Evolutionary conservation across 352 stramenopile genomes (phyloP).

Genomic region (Thalassiosira hispida): DNA sequence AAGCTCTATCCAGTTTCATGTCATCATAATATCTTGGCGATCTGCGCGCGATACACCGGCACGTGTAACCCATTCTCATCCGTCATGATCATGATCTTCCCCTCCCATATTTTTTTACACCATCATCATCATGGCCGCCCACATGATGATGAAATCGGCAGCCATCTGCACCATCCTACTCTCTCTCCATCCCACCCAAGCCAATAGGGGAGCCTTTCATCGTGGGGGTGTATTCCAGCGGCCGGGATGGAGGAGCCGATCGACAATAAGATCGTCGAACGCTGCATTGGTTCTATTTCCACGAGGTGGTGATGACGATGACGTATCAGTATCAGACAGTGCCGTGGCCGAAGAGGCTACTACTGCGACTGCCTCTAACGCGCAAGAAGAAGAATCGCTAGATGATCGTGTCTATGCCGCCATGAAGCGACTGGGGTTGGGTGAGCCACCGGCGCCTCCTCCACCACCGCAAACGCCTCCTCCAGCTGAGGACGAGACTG

Average conservation of each 20-base stretch:
- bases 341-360: not conserved
- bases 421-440: slow-evolving; percentile 77
- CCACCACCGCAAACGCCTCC: slow-evolving; percentile 4
- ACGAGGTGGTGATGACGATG: slow-evolving; percentile 17
- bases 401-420: slow-evolving; percentile 79
- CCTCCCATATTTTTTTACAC: too few relatives aligned
- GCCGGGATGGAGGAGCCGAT: not conserved
- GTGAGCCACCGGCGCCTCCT: not conserved
- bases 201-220: not conserved
- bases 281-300: slow-evolving; percentile 34
- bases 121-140: not conserved
- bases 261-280: slow-evolving; percentile 1
- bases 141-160: not conserved
- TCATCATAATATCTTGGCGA: too few relatives aligned
- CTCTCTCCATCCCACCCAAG: slow-evolving; percentile 6
- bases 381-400: slow-evolving; percentile 54
- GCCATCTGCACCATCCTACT: not conserved
- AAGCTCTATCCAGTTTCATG: too few relatives aligned
- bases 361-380: not conserved
- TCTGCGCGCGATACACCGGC: too few relatives aligned
- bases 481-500: slow-evolving; percentile 22
- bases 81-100: too few relatives aligned
- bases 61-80: too few relatives aligned
- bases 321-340: not conserved
- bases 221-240: not conserved